These are phyloP conservation scores for Quambalaria eucalypti DNA, from an alignment of 1,284 basidiomycete species.

Conservation along the genomic window DNA sequence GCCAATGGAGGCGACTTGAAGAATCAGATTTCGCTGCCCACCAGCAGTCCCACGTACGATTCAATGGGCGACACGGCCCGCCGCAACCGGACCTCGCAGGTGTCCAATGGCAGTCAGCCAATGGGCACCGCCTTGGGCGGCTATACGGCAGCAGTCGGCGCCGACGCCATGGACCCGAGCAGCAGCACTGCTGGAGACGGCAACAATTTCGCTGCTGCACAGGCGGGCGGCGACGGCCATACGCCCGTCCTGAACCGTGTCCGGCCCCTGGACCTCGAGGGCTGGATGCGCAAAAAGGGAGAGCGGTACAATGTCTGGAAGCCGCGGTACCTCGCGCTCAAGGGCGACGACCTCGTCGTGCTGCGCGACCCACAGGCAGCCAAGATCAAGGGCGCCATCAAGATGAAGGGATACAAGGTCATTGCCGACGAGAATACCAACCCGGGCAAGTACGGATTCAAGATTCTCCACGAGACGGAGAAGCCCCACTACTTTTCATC, in stretches of 20 bases:
- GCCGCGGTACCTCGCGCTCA: conserved; percentile 82
- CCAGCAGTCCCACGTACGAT: conserved; percentile 34
- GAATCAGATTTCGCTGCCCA: conserved; percentile 43
- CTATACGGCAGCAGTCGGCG: background rate
- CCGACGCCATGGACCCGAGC: too few relatives aligned
- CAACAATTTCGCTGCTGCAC: background rate
- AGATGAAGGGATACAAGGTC: conserved; percentile 84
- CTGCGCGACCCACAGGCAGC: conserved; percentile 37
- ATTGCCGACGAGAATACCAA: conserved; percentile 83
- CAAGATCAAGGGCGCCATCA: conserved; percentile 86
- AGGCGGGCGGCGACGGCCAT: conserved; percentile 1
- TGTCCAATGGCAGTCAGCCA: conserved; percentile 2
- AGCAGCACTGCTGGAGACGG: too few relatives aligned
- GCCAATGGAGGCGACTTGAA: conserved; percentile 16
- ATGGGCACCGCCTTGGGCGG: conserved; percentile 7
- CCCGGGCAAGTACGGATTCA: conserved; percentile 88
- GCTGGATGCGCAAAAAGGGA: conserved; percentile 93
- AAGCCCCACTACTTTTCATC: conserved; percentile 85
- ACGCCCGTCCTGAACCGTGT: conserved; percentile 35
- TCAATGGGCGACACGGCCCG: conserved; percentile 27
- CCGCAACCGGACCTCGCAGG: conserved; percentile 12
- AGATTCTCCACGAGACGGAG: conserved; percentile 79
- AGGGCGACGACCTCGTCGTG: conserved; percentile 58
- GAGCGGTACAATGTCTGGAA: conserved; percentile 93
- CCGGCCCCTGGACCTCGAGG: conserved; percentile 40